Evolutionary conservation across 1,284 basidiomycete species (phyloP), one percentile per base, ranked within the genome.

Genomic region (Psilocybe mexicana): DNA sequence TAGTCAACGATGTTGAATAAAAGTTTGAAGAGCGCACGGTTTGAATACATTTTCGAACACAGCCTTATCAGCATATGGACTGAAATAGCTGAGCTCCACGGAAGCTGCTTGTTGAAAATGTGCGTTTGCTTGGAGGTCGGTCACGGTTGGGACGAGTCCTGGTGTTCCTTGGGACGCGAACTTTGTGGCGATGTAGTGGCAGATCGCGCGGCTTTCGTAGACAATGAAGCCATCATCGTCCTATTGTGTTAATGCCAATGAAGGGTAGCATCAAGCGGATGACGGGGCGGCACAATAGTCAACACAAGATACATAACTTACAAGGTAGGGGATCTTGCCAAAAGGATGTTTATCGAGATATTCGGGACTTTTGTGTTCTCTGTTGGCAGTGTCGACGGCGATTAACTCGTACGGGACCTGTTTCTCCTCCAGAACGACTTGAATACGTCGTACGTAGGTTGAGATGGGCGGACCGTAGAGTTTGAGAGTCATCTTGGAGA

Each of bases 241-340:
- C 73, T 74, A 8, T 33, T 8, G 8, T 6, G 4, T 33, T 4
- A 33, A 33, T 6, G 4, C 8, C 30, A 33, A 6, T 33, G 5
- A 33, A 33, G 5, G 8, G 38, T 43, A 42, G 23, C 10, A 4
- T 6, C 8, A 11, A 26, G 18, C n/a, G 33, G 43, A 25, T 38
- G 24, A 6, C 23, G 28, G 25, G 24, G 23, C 24, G 3, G 38
- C 2, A 38, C 23, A 25, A 45, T n/a, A 7, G 44, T 18, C 18
- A 18, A 18, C 18, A 18, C 6, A 18, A 12, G 35, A 44, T 44
- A 6, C n/a, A 12, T 12, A 8, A 46, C 77, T 40, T 59, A 83
- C 82, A 56, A 90, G 76, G 70, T 81, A 86, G 1, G 87, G 87
- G 60, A 89, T 70, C 68, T 85, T 83, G 18, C 85, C 86, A 63